Conservation (phyloP, 306 rosid genomes). For the Vigna nakashimae region DNA sequence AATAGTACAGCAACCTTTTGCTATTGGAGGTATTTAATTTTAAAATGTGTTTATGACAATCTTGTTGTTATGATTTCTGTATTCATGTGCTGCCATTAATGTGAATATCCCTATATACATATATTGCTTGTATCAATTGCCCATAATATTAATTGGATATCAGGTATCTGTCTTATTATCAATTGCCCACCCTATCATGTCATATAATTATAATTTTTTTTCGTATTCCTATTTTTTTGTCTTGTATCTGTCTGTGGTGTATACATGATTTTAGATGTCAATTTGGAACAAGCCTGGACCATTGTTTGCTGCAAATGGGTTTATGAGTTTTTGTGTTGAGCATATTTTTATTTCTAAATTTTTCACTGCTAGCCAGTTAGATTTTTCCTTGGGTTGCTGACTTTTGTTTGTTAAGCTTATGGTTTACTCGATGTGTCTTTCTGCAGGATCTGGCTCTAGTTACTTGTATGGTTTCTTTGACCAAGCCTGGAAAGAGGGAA, state of each 20-base stretch:
- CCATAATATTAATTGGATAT: constrained; percentile 19
- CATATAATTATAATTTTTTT: neutral
- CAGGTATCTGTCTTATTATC: neutral
- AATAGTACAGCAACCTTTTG: constrained; percentile 81
- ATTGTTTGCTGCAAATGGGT: constrained; percentile 8
- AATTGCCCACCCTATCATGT: neutral
- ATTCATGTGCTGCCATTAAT: neutral
- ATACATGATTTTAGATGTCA: neutral
- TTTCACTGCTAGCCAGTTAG: neutral
- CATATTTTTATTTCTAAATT: neutral
- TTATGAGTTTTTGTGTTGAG: neutral
- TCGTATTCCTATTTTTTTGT: neutral
- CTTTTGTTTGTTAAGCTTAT: constrained; percentile 13
- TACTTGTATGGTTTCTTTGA: constrained; percentile 95
- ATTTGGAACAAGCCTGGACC: neutral
- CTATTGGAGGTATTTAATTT: constrained; percentile 79
- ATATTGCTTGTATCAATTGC: neutral
- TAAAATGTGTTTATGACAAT: constrained; percentile 2
- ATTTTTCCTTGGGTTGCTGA: constrained; percentile 10
- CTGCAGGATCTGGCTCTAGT: constrained; percentile 96
- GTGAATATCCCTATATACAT: neutral
- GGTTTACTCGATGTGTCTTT: constrained; percentile 36
- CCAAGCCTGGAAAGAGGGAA: constrained; percentile 98
- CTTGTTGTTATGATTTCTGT: neutral
- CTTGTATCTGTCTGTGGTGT: neutral